These are phyloP conservation scores for Atkinsonella hypoxylon DNA, from an alignment of 2,329 filamentous ascomycete species.

Conservation along the genomic window DNA sequence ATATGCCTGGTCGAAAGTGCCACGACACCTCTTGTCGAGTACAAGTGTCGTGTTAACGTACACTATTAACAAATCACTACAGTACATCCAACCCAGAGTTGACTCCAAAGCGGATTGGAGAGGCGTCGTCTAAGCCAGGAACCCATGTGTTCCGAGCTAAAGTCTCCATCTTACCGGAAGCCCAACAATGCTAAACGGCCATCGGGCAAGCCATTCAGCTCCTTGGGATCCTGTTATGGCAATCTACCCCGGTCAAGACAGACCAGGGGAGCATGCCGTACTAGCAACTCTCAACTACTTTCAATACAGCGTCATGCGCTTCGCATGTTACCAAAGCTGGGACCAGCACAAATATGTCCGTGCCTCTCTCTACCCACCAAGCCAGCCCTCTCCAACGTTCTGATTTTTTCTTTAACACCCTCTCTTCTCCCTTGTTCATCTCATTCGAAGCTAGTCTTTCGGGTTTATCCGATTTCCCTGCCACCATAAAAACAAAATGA, in stretches of 20 bases:
- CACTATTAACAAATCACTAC: not conserved
- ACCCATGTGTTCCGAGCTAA: conserved; percentile 3
- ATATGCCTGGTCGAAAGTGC: no score
- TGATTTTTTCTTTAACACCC: not conserved
- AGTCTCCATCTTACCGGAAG: conserved; percentile 1
- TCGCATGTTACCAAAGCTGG: not conserved
- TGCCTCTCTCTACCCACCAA: not conserved
- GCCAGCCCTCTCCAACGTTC: not conserved
- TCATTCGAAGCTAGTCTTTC: not conserved
- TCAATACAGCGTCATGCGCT: not conserved
- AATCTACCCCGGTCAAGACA: not conserved
- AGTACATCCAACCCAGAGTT: not conserved
- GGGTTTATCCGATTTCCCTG: not conserved
- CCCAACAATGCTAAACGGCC: not conserved
- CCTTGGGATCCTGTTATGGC: not conserved
- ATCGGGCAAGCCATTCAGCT: not conserved
- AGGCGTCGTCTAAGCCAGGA: conserved; percentile 4
- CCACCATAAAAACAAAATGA: conserved; percentile 4
- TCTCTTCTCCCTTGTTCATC: not conserved
- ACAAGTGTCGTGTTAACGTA: not conserved
- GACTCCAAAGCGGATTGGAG: not conserved
- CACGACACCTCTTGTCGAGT: not conserved
- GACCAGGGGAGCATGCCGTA: not conserved
- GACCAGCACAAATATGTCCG: not conserved
- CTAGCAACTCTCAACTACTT: not conserved